Evolutionary conservation across 1,284 basidiomycete genomes (phyloP).

Genomic region (Athelia psychrophila): DNA sequence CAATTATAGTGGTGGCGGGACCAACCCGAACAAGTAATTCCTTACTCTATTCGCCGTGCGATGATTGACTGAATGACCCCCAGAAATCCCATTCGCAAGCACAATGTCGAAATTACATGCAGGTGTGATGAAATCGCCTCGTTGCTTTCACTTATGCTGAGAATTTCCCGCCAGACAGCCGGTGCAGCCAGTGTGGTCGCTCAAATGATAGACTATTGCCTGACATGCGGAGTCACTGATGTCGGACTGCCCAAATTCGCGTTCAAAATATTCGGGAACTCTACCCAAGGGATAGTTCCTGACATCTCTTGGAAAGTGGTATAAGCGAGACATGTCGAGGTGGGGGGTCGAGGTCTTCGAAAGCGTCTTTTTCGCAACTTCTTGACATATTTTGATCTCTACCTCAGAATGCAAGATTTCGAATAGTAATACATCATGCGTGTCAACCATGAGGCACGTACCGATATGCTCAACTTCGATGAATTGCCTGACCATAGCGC

Average conservation of each 20-base stretch:
- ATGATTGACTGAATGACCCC: not conserved
- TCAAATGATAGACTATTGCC: conserved; percentile 20
- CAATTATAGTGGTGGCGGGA: conserved; percentile 10
- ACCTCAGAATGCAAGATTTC: too few relatives aligned
- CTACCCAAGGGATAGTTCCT: conserved; percentile 12
- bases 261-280: conserved; percentile 19
- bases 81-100: conserved; percentile 27
- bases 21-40: conserved; percentile 17
- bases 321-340: too few relatives aligned
- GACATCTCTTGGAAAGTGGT: conserved; percentile 14
- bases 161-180: conserved; percentile 9
- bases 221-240: conserved; percentile 9
- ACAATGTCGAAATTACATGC: conserved; percentile 24
- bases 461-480: too few relatives aligned
- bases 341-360: too few relatives aligned
- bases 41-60: not conserved
- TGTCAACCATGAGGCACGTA: too few relatives aligned
- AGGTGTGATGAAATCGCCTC: too few relatives aligned
- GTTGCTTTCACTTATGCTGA: not conserved
- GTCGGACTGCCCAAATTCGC: conserved; percentile 19
- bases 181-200: conserved; percentile 17
- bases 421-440: too few relatives aligned
- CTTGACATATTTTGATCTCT: too few relatives aligned
- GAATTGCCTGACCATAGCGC: too few relatives aligned
- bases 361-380: too few relatives aligned